Conservation (phyloP, 768 basidiomycete species). For the Pisolithus sp. region DNA sequence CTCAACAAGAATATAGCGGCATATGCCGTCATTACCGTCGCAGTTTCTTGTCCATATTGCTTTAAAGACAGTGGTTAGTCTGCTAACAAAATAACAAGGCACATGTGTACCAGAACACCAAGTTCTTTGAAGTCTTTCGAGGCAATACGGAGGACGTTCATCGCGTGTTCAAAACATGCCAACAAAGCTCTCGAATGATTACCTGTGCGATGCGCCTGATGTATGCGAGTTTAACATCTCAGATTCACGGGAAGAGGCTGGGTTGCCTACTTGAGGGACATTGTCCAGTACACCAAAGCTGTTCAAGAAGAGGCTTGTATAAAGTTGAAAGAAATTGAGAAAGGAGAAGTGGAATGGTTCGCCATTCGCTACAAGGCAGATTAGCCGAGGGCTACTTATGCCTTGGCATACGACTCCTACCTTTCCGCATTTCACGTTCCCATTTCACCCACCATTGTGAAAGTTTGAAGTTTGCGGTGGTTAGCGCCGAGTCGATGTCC, state of each 20-base stretch:
- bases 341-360: slow-evolving; percentile 72
- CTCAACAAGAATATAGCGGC: slow-evolving; percentile 74
- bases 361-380: slow-evolving; percentile 47
- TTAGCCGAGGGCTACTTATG: slow-evolving; percentile 1
- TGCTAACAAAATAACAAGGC: slow-evolving; percentile 27
- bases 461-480: slow-evolving; percentile 66
- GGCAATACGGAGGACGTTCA: slow-evolving; percentile 64
- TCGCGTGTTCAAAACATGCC: slow-evolving; percentile 68
- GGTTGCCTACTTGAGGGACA: slow-evolving; percentile 44
- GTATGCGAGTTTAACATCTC: neutral
- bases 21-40: slow-evolving; percentile 83
- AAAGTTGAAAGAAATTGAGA: slow-evolving; percentile 67
- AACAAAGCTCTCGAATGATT: slow-evolving; percentile 65
- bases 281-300: slow-evolving; percentile 73
- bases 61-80: slow-evolving; percentile 23
- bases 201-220: slow-evolving; percentile 48
- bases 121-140: slow-evolving; percentile 68
- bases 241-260: neutral
- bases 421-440: slow-evolving; percentile 67
- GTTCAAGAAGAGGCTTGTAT: slow-evolving; percentile 78
- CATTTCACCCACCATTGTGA: slow-evolving; percentile 68
- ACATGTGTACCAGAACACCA: slow-evolving; percentile 58
- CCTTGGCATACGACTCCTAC: slow-evolving; percentile 28
- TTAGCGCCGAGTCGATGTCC: slow-evolving; percentile 67
- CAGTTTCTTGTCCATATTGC: slow-evolving; percentile 82